Conservation (phyloP, 2,329 filamentous ascomycete genomes). For the Ophiostoma himal-ulmi region DNA sequence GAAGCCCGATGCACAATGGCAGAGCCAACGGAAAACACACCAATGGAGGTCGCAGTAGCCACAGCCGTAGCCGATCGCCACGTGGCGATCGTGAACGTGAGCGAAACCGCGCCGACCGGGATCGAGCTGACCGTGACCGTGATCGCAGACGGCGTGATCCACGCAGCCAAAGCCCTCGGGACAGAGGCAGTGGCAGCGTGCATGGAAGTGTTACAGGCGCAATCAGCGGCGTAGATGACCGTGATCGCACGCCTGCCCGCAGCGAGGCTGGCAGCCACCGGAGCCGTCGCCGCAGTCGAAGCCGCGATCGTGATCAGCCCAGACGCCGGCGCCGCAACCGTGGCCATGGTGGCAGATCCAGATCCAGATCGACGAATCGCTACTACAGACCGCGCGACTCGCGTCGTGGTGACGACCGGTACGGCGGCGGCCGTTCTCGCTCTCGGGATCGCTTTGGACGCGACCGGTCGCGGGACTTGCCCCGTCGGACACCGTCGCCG, state of each 20-base stretch:
- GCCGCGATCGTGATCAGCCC: conserved; percentile 15
- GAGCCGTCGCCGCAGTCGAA: conserved; percentile 69
- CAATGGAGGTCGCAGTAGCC: conserved; percentile 22
- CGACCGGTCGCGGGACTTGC: conserved; percentile 39
- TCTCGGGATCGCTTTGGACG: conserved; percentile 19
- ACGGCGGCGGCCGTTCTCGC: conserved; percentile 8
- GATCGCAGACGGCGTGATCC: conserved; percentile 35
- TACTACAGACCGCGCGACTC: conserved; percentile 52
- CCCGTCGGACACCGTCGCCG: conserved; percentile 8
- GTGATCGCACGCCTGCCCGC: conserved; percentile 55
- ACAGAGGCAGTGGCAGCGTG: conserved; percentile 39
- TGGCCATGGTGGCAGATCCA: conserved; percentile 46
- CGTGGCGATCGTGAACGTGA: conserved; percentile 1
- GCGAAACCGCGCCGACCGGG: conserved; percentile 33
- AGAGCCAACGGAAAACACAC: conserved; percentile 25
- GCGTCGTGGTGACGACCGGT: conserved; percentile 29
- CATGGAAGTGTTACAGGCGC: neutral
- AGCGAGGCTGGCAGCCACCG: conserved; percentile 76
- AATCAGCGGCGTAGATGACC: conserved; percentile 11
- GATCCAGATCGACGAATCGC: conserved; percentile 65
- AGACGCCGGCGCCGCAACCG: conserved; percentile 20
- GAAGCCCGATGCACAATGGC: conserved; percentile 39
- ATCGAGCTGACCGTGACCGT: conserved; percentile 28
- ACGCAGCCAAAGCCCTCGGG: conserved; percentile 47
- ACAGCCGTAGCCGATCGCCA: conserved; percentile 19